Base-by-base conservation (phyloP, 2,329 filamentous ascomycete species). In the Calonectria ilicicola region DNA sequence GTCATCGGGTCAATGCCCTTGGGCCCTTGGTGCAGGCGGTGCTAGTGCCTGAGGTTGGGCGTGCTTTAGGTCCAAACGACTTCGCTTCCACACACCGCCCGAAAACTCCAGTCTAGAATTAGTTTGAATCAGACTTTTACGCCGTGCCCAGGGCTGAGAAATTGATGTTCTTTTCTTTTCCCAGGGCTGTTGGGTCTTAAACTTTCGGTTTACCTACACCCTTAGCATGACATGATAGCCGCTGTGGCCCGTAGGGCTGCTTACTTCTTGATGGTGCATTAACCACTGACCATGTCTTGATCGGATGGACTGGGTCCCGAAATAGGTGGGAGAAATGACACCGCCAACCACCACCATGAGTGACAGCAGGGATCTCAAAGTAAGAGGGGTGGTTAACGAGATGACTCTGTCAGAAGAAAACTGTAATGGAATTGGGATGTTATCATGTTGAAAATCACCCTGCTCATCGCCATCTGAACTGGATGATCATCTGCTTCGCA, bases 171-270 rank as follows among this genome's bases (percentile, higher is more conserved):
- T 40, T 38, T 40, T 42, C 32, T 62, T 62, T 62, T 44, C 35
- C 17, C 10, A 23, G 38, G n/a, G 29, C 53, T 60, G 26, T 26
- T 12, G 23, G 38, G 23, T 38, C 53, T 60, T 40, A 60, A 60
- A 15, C 35, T 60, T 60, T 60, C 12, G n/a, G 53, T 40, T 60
- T 40, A 6, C 32, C 32, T 19, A 21, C n/a, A 40, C 53, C 53
- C 14, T 60, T 40, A 23, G 35, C 53, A 60, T 60, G n/a, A 35
- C 53, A 60, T 60, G 53, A 60, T 60, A 69, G 64, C 67, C 74
- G 74, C 72, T 46, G 72, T 78, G 72, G 70, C 69, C 74, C 68
- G 40, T 78, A 78, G 77, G 77, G 77, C 77, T 78, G 75, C 65
- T 72, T 67, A 49, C 63, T 4, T 42, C 53, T 21, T 26, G 21